Percentiles rank a stretch among this genome's conserved stretches.
phyloP scores from a whole-genome alignment of 306 rosid species.

The Dryas alaskensis region DNA sequence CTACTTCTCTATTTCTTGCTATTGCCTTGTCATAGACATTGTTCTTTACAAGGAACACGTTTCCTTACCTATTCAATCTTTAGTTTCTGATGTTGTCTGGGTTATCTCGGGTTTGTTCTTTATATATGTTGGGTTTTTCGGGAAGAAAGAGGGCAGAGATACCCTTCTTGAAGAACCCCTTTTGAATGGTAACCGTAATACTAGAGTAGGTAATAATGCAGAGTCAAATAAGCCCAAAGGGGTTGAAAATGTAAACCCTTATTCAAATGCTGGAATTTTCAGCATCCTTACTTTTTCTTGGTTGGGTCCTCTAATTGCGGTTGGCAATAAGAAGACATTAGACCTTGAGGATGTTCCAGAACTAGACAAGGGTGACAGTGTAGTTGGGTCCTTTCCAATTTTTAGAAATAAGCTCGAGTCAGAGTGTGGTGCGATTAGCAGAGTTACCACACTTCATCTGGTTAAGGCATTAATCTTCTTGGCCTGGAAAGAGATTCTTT shows the following conservation, averaged over 20 bases:
- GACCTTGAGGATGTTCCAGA: conserved; percentile 79
- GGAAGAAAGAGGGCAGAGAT: conserved; percentile 32
- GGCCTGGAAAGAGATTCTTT: conserved; percentile 52
- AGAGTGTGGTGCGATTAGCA: conserved; percentile 34
- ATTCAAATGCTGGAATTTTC: conserved; percentile 64
- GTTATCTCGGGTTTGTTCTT: conserved; percentile 44
- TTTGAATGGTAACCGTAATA: conserved; percentile 45
- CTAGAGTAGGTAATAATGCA: conserved; percentile 12
- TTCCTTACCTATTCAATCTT: conserved; percentile 34
- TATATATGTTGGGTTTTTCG: conserved; percentile 36
- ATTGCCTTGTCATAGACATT: conserved; percentile 42
- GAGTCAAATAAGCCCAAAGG: conserved; percentile 36
- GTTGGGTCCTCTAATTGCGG: conserved; percentile 60
- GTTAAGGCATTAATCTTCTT: conserved; percentile 52
- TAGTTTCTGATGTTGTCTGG: conserved; percentile 45
- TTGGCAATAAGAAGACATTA: conserved; percentile 61
- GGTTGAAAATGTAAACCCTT: conserved; percentile 39
- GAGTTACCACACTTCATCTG: conserved; percentile 49
- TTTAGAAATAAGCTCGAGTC: conserved; percentile 51
- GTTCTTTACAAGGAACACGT: conserved; percentile 29
- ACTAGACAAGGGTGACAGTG: conserved; percentile 50
- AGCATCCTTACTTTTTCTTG: conserved; percentile 70
- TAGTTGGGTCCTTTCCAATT: conserved; percentile 40
- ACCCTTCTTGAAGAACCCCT: conserved; percentile 59
- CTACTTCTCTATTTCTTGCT: conserved; percentile 44